A percentile compares a stretch with the other conserved stretches of the same genome.
Conservation (phyloP, 495 filamentous ascomycete genomes). For the Xeromyces bisporus region DNA sequence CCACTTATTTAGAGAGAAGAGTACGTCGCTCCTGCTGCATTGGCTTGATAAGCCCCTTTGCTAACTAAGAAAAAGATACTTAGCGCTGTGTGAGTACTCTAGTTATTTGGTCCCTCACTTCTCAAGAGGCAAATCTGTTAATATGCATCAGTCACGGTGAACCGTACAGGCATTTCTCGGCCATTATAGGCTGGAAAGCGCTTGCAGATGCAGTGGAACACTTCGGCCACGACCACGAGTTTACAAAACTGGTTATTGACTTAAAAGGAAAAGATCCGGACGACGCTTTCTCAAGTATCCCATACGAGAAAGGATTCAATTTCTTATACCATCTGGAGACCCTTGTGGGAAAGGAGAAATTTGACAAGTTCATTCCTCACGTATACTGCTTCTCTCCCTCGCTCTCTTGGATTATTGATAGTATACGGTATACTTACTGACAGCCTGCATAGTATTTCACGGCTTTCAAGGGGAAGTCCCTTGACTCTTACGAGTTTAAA, state of each 20-base stretch:
- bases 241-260: slow-evolving; percentile 75
- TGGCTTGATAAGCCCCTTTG: neutral
- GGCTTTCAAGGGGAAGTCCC: slow-evolving; percentile 59
- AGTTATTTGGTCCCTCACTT: neutral
- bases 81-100: slow-evolving; percentile 11
- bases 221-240: slow-evolving; percentile 70
- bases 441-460: slow-evolving; percentile 49
- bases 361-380: slow-evolving; percentile 85
- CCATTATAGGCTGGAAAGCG: slow-evolving; percentile 56
- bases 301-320: slow-evolving; percentile 57
- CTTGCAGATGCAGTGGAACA: slow-evolving; percentile 55
- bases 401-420: too few relatives aligned
- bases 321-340: slow-evolving; percentile 75
- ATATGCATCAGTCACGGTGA: slow-evolving; percentile 46
- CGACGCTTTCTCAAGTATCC: slow-evolving; percentile 80
- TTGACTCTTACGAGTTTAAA: slow-evolving; percentile 90
- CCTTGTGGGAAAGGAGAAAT: slow-evolving; percentile 68
- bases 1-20: slow-evolving; percentile 77
- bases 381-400: slow-evolving; percentile 14
- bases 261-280: slow-evolving; percentile 86
- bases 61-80: slow-evolving; percentile 10
- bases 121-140: slow-evolving; percentile 3
- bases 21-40: slow-evolving; percentile 14
- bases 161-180: slow-evolving; percentile 73
- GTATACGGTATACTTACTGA: slow-evolving; percentile 5